These are phyloP conservation scores for Suillus americanus DNA, from an alignment of 768 basidiomycete species.

Conservation along the genomic window DNA sequence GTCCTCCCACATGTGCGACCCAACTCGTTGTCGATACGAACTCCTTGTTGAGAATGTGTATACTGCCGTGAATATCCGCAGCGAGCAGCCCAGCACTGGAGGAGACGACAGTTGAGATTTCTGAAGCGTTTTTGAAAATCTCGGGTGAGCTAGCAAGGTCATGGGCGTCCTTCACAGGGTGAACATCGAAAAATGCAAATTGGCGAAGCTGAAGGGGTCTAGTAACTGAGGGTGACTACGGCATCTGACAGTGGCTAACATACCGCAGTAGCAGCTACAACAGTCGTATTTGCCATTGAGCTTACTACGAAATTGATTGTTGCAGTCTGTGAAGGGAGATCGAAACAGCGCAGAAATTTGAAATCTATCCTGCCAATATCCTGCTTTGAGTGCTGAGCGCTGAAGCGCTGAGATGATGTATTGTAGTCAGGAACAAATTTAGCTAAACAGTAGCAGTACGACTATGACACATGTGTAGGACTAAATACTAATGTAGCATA, in stretches of 20 bases:
- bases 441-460: background rate
- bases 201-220: constrained; percentile 69
- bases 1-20: constrained; percentile 76
- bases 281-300: background rate
- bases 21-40: constrained; percentile 74
- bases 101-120: constrained; percentile 68
- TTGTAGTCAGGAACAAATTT: background rate
- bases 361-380: too few relatives aligned
- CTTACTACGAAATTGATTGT: background rate
- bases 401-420: background rate
- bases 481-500: background rate
- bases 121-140: constrained; percentile 72
- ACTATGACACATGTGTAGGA: background rate
- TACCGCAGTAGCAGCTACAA: constrained; percentile 20
- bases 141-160: constrained; percentile 75
- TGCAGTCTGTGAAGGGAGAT: background rate
- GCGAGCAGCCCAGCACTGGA: constrained; percentile 70
- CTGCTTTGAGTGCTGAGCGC: background rate
- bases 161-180: constrained; percentile 75
- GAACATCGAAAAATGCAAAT: constrained; percentile 86
- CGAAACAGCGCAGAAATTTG: background rate
- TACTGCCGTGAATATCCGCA: constrained; percentile 83
- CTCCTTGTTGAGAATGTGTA: constrained; percentile 73
- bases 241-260: background rate
- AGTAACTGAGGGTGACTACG: constrained; percentile 8